Base-by-base conservation (phyloP, 139 green algal species). In the Closterium sp. region DNA sequence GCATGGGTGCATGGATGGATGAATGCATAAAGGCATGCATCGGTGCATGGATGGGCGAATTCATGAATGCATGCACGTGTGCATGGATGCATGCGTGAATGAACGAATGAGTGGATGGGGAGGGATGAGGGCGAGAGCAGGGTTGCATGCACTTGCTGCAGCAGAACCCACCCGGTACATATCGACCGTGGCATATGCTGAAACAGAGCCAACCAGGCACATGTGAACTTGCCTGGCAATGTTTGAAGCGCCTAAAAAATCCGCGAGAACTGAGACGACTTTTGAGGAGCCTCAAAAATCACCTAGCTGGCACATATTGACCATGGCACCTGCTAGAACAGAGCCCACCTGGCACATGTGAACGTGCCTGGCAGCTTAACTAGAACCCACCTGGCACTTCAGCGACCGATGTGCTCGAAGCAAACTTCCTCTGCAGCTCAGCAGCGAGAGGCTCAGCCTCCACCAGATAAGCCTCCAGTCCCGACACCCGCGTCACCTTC, bases 401-500 rank as follows among this genome's bases (percentile, higher is more conserved):
- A 21, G 19, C 32, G 4, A 94, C 88, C 0, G 91, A 88, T 0
- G 91, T 95, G 93, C 93, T 95, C 86, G 91, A 92, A n/a, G 93
- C 93, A 94, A 95, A 95, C 31, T 92, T 94, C 29, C 89, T 93
- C 91, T 95, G 93, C 29, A 94, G 91, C 90, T 95, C 93, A 38
- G 30, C 90, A 31, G 90, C 93, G 7, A 94, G 88, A 9, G 21
- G 30, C 11, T 95, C 91, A 19, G 93, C 30, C 10, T 94, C 93
- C 70, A 95, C 91, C 50, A 95, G 93, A 38, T 91, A 95, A n/a
- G 91, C 92, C 91, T 94, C 93, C 62, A 95, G 30, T 13, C 93
- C 93, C 85, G 93, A 87, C 62, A 95, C 91, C 1, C 42, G 30
- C 9, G 93, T 95, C 27, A 95, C 86, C 88, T 95, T 95, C 90